Percentiles rank a stretch among this genome's conserved stretches.
phyloP scores from a whole-genome alignment of 495 filamentous ascomycete genomes.

The Hypoxylon lienhwacheense region DNA sequence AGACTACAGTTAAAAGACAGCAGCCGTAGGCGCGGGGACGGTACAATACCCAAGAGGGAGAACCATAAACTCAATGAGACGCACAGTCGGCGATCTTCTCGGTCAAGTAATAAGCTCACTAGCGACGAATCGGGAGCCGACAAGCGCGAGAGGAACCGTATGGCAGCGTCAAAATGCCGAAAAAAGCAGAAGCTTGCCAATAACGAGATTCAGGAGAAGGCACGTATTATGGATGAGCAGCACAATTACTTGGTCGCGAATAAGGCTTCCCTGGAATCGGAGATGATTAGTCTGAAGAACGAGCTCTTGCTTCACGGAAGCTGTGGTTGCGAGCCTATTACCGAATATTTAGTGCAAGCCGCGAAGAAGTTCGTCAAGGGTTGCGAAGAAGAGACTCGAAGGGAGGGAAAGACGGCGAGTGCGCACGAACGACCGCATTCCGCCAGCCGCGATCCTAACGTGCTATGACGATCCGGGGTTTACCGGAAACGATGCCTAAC shows the following conservation, averaged over 20 bases:
- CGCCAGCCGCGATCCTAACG: conserved; percentile 1
- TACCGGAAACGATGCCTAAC: background rate
- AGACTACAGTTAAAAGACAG: background rate
- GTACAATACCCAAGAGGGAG: background rate
- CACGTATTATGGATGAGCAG: conserved; percentile 15
- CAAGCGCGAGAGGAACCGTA: conserved; percentile 31
- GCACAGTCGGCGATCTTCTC: conserved; percentile 19
- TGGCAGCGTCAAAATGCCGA: conserved; percentile 35
- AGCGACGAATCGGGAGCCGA: conserved; percentile 28
- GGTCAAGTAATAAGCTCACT: conserved; percentile 21
- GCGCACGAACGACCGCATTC: background rate
- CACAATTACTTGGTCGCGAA: conserved; percentile 17
- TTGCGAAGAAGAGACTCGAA: background rate
- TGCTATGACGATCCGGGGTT: background rate
- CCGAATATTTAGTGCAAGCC: conserved; percentile 20
- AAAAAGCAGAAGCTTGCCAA: conserved; percentile 30
- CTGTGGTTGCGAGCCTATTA: conserved; percentile 26
- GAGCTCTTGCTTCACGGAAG: conserved; percentile 23
- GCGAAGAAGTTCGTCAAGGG: conserved; percentile 20
- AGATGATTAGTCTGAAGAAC: conserved; percentile 30
- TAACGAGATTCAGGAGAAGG: conserved; percentile 20
- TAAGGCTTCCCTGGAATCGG: conserved; percentile 20
- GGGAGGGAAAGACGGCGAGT: background rate
- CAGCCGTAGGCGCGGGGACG: background rate
- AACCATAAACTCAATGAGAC: background rate